These are phyloP conservation scores for Macrophomina phaseolina DNA, from an alignment of 2,329 filamentous ascomycete genomes.

Conservation along the genomic window DNA sequence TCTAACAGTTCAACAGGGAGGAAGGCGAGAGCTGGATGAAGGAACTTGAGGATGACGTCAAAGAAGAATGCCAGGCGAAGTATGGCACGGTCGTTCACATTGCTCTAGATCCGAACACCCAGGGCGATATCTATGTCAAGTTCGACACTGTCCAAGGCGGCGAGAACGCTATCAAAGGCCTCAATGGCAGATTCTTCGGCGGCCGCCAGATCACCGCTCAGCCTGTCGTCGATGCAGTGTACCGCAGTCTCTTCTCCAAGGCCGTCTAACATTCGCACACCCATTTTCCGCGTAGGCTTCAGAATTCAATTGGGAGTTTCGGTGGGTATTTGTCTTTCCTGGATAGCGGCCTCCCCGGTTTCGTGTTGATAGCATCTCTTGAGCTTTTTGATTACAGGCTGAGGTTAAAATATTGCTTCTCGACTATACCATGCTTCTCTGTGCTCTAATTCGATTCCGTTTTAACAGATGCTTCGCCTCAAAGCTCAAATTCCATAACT, in stretches of 20 bases:
- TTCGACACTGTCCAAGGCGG: constrained; percentile 95
- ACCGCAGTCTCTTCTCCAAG: constrained; percentile 78
- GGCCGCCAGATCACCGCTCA: constrained; percentile 91
- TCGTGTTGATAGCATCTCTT: constrained; percentile 16
- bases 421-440: background rate
- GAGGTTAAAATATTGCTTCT: constrained; percentile 11
- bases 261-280: constrained; percentile 9
- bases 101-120: constrained; percentile 87
- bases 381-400: background rate
- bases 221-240: constrained; percentile 94
- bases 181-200: constrained; percentile 96
- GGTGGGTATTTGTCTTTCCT: constrained; percentile 24
- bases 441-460: constrained; percentile 19
- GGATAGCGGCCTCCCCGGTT: constrained; percentile 20
- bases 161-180: constrained; percentile 95
- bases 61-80: constrained; percentile 88
- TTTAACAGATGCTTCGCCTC: background rate
- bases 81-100: constrained; percentile 99
- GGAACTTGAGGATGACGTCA: constrained; percentile 92
- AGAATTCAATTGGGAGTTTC: constrained; percentile 10
- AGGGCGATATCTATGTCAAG: constrained; percentile 97
- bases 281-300: background rate
- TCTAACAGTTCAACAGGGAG: constrained; percentile 66
- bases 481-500: background rate
- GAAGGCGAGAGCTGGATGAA: constrained; percentile 88